These are phyloP conservation scores for Mortierella sp. DNA, from an alignment of 371 early-diverging fungal species.

Conservation along the genomic window DNA sequence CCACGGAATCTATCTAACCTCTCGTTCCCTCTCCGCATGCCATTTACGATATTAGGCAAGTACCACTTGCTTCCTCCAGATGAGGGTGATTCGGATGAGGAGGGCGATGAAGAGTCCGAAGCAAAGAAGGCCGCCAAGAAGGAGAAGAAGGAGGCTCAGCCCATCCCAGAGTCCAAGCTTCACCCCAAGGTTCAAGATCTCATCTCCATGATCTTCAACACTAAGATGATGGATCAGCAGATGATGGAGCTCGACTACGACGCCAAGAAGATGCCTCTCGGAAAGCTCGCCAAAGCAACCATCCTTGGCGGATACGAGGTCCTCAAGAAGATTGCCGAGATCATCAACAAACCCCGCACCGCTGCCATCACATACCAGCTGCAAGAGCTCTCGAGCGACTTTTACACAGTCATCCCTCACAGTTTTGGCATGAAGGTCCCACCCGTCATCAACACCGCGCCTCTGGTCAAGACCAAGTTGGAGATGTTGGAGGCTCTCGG, in stretches of 20 bases:
- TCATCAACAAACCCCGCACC: constrained; percentile 23
- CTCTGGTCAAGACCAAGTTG: constrained; percentile 62
- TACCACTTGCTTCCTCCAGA: constrained; percentile 60
- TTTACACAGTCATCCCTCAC: constrained; percentile 75
- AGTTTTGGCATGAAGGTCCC: constrained; percentile 65
- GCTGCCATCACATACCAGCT: neutral
- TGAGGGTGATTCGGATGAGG: constrained; percentile 65
- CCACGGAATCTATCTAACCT: neutral
- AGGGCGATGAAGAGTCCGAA: constrained; percentile 42
- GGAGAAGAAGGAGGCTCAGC: constrained; percentile 21
- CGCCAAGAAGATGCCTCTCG: constrained; percentile 73
- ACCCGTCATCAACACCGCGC: constrained; percentile 59
- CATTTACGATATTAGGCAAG: constrained; percentile 30
- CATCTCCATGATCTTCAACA: constrained; percentile 67
- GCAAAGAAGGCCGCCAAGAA: constrained; percentile 21
- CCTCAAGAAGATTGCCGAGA: constrained; percentile 64
- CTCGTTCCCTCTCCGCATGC: neutral
- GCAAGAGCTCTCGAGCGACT: constrained; percentile 59
- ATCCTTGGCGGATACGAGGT: constrained; percentile 66
- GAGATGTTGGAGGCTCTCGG: constrained; percentile 72
- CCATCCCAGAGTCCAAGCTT: constrained; percentile 61
- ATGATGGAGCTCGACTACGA: constrained; percentile 71
- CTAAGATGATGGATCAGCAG: constrained; percentile 63
- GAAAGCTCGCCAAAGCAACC: constrained; percentile 68
- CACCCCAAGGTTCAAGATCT: constrained; percentile 65